A percentile compares a stretch with the other conserved stretches of the same genome.
Evolutionary conservation across 805 yeast genomes (phyloP).

Genomic region (Saturnispora zaruensis): DNA sequence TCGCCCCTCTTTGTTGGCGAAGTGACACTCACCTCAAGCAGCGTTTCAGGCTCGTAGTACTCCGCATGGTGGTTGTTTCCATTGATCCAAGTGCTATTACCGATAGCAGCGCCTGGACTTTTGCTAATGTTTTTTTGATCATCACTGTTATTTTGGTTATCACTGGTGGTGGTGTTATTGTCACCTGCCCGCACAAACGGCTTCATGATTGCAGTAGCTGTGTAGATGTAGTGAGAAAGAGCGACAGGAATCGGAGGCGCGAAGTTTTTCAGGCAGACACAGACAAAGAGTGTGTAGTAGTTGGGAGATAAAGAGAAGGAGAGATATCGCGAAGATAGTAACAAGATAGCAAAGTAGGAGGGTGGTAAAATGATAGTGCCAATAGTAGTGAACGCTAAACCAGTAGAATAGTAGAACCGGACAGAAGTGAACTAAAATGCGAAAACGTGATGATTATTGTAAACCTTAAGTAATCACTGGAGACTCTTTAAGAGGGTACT

Average conservation of each 20-base stretch:
- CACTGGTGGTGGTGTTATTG: neutral
- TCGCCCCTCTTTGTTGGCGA: slow-evolving; percentile 57
- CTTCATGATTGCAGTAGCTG: slow-evolving; percentile 14
- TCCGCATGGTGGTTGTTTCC: slow-evolving; percentile 19
- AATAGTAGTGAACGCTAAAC: too few relatives aligned
- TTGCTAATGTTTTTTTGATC: neutral
- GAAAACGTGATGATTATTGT: too few relatives aligned
- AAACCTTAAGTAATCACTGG: too few relatives aligned
- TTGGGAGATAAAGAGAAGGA: neutral
- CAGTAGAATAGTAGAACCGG: too few relatives aligned
- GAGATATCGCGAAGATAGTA: too few relatives aligned
- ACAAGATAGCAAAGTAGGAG: too few relatives aligned
- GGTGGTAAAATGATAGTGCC: too few relatives aligned
- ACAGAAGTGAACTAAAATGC: too few relatives aligned
- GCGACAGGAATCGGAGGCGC: too few relatives aligned
- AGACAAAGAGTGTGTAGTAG: neutral
- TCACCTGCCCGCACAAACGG: neutral
- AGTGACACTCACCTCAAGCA: slow-evolving; percentile 81
- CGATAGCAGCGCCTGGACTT: neutral
- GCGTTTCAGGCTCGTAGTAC: slow-evolving; percentile 92
- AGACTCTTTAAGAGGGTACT: too few relatives aligned
- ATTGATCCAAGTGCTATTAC: neutral
- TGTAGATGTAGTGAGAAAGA: too few relatives aligned
- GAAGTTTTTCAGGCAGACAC: neutral
- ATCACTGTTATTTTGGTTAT: neutral